phyloP scores from a whole-genome alignment of 805 yeast genomes.

The Hanseniaspora thailandica region DNA sequence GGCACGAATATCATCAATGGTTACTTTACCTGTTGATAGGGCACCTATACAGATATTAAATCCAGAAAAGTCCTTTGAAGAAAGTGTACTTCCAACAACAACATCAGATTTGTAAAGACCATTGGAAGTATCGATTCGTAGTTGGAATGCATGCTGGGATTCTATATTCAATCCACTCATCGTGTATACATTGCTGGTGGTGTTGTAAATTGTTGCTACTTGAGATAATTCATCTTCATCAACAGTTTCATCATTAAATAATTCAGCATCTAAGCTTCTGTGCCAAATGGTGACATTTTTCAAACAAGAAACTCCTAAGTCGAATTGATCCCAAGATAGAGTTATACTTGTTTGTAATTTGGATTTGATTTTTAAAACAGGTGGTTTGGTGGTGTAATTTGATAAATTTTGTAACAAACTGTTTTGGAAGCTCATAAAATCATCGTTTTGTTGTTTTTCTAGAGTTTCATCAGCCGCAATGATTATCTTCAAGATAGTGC shows the following conservation, averaged over 20 bases:
- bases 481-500: slow-evolving; percentile 74
- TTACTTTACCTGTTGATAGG: slow-evolving; percentile 39
- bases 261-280: slow-evolving; percentile 14
- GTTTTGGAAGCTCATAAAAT: slow-evolving; percentile 58
- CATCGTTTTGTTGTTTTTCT: slow-evolving; percentile 47
- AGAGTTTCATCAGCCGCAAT: slow-evolving; percentile 66
- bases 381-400: slow-evolving; percentile 54
- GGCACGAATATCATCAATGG: slow-evolving; percentile 45
- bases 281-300: slow-evolving; percentile 68
- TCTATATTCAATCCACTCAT: slow-evolving; percentile 86
- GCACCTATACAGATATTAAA: slow-evolving; percentile 85
- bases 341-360: slow-evolving; percentile 92
- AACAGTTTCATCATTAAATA: neutral
- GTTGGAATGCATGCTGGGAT: slow-evolving; percentile 63
- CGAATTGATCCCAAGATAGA: slow-evolving; percentile 82
- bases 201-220: slow-evolving; percentile 71
- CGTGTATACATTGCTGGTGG: slow-evolving; percentile 67
- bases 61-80: slow-evolving; percentile 91
- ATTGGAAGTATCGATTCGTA: slow-evolving; percentile 76
- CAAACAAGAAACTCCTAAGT: slow-evolving; percentile 70
- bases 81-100: slow-evolving; percentile 69
- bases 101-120: slow-evolving; percentile 66
- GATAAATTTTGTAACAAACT: slow-evolving; percentile 67
- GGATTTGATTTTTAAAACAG: slow-evolving; percentile 57
- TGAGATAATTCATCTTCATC: slow-evolving; percentile 29